phyloP scores from a whole-genome alignment of 2,329 filamentous ascomycete genomes.

The Penicillium sp. region DNA sequence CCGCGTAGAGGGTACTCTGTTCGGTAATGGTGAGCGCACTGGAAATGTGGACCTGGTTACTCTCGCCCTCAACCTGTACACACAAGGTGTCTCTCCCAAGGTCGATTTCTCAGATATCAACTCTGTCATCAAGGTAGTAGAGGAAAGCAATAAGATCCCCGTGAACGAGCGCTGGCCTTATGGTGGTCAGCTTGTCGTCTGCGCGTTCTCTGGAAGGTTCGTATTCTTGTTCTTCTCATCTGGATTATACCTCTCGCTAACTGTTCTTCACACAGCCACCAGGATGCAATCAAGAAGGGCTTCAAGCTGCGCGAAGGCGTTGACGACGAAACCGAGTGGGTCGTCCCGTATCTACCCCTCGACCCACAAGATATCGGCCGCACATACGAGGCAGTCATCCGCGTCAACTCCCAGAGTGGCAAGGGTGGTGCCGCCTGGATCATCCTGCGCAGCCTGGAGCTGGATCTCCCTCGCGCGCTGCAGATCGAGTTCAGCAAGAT shows the following conservation, averaged over 20 bases:
- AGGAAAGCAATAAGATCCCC: constrained; percentile 91
- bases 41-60: constrained; percentile 95
- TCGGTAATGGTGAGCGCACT: constrained; percentile 92
- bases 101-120: constrained; percentile 91
- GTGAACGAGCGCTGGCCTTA: constrained; percentile 88
- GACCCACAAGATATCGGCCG: constrained; percentile 91
- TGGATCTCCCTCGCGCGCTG: constrained; percentile 87
- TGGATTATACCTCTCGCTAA: not conserved
- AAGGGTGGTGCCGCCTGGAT: constrained; percentile 96
- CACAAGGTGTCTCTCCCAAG: constrained; percentile 77
- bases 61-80: constrained; percentile 88
- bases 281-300: constrained; percentile 94
- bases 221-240: not conserved
- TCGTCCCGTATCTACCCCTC: constrained; percentile 85
- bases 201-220: constrained; percentile 9
- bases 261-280: constrained; percentile 57
- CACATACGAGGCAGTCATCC: constrained; percentile 96
- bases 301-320: constrained; percentile 60
- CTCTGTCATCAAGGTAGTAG: constrained; percentile 80
- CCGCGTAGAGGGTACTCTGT: constrained; percentile 87
- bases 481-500: constrained; percentile 87
- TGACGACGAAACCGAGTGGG: constrained; percentile 66
- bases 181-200: constrained; percentile 54
- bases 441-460: constrained; percentile 79
- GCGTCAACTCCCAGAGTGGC: constrained; percentile 93